Percentiles rank a stretch among this genome's conserved stretches.
Conservation (phyloP, 495 filamentous ascomycete genomes). For the Penicillium longicatenatum region DNA sequence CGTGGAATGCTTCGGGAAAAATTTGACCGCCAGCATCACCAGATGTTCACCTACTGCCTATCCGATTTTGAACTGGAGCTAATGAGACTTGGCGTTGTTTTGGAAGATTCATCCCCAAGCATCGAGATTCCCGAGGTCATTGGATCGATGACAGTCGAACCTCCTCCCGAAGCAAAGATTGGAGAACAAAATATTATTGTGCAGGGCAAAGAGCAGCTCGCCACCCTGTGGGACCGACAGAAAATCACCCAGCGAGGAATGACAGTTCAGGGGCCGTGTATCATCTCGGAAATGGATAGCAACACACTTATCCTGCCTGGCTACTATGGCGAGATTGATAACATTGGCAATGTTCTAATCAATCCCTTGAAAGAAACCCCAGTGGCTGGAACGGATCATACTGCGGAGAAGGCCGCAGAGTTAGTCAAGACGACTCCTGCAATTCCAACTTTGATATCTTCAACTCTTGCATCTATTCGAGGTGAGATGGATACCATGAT, state of each 20-base stretch:
- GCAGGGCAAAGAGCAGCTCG: slow-evolving; percentile 39
- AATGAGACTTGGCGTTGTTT: slow-evolving; percentile 47
- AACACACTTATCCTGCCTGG: slow-evolving; percentile 53
- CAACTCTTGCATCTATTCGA: slow-evolving; percentile 48
- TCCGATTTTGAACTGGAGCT: slow-evolving; percentile 47
- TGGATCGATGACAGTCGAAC: slow-evolving; percentile 21
- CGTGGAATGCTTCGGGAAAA: slow-evolving; percentile 31
- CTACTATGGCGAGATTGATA: slow-evolving; percentile 43
- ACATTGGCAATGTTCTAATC: slow-evolving; percentile 51
- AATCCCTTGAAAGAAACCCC: slow-evolving; percentile 25
- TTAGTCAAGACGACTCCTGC: slow-evolving; percentile 39
- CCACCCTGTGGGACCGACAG: slow-evolving; percentile 47
- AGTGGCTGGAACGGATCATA: slow-evolving; percentile 13
- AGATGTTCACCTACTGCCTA: slow-evolving; percentile 50
- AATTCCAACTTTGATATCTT: slow-evolving; percentile 41
- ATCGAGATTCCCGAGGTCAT: slow-evolving; percentile 41
- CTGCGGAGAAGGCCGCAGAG: slow-evolving; percentile 29
- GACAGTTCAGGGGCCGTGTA: slow-evolving; percentile 43
- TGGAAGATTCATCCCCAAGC: slow-evolving; percentile 40
- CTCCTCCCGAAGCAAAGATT: slow-evolving; percentile 34
- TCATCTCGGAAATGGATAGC: slow-evolving; percentile 53
- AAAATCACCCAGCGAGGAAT: slow-evolving; percentile 41
- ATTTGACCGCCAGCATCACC: slow-evolving; percentile 46
- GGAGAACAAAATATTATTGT: slow-evolving; percentile 40
- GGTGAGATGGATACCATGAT: slow-evolving; percentile 55